These are phyloP conservation scores for Calonectria leucothoes DNA, from an alignment of 2,329 filamentous ascomycete species.

Conservation along the genomic window DNA sequence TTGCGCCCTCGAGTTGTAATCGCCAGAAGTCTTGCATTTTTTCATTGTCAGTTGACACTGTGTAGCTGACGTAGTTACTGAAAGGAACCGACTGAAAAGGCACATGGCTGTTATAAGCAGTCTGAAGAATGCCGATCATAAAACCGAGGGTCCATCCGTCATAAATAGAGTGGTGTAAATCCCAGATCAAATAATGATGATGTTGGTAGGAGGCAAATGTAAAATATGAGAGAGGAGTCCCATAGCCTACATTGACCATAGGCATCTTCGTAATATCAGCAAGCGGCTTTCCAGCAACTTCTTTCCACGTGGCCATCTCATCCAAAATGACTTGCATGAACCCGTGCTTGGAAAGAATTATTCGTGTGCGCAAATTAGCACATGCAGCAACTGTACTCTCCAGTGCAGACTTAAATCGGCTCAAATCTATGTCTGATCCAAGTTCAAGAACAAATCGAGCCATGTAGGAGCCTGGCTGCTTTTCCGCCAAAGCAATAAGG, in stretches of 20 bases:
- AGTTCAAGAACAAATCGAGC: neutral
- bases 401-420: neutral
- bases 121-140: neutral
- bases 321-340: neutral
- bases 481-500: neutral
- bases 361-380: neutral
- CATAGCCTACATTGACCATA: constrained; percentile 1
- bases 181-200: neutral
- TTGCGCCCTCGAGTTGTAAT: constrained; percentile 1
- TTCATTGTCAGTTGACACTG: neutral
- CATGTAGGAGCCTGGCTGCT: constrained; percentile 2
- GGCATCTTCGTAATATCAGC: neutral
- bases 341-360: neutral
- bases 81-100: constrained; percentile 1
- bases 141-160: neutral
- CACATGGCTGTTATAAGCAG: neutral
- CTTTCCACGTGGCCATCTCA: neutral
- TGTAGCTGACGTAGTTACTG: constrained; percentile 9
- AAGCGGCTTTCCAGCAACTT: neutral
- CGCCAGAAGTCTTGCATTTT: neutral
- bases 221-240: constrained; percentile 4
- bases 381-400: neutral
- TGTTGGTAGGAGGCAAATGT: neutral
- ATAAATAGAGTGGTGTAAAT: constrained; percentile 5
- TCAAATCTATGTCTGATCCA: neutral